Evolutionary conservation across 225 moss, liverwort and hornwort species (phyloP).

Genomic region (Pseudisothecium myosuroides): DNA sequence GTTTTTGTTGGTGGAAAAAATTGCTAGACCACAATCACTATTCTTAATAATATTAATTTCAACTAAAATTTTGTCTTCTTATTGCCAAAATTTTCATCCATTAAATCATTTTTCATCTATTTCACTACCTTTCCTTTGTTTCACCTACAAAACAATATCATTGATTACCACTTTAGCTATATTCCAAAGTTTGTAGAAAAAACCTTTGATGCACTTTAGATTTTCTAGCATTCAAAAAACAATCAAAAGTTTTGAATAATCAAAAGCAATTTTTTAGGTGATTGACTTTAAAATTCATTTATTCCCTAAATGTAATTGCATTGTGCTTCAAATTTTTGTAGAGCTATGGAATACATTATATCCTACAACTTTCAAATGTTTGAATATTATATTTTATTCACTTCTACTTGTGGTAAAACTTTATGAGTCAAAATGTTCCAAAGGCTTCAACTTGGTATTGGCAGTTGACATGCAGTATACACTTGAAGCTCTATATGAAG

Average conservation of each 20-base stretch:
- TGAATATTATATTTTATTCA: background rate
- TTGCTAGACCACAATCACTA: rapidly evolving
- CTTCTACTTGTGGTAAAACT: background rate
- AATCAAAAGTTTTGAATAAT: background rate
- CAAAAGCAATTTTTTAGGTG: no score
- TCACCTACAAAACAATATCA: background rate
- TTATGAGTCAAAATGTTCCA: background rate
- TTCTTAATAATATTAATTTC: background rate
- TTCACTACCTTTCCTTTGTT: background rate
- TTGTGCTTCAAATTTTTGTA: background rate
- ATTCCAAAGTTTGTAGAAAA: background rate
- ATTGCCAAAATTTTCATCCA: background rate
- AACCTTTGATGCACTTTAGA: background rate
- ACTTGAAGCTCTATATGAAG: background rate
- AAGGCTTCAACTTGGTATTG: background rate
- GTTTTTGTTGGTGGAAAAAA: background rate
- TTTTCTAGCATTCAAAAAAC: background rate
- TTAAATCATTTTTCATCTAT: background rate
- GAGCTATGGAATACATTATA: no score
- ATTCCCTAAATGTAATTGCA: no score
- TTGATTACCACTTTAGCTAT: background rate
- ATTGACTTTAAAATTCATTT: background rate
- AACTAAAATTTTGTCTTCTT: background rate
- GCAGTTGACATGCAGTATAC: background rate
- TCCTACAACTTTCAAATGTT: background rate